Percentiles rank a stretch among this genome's conserved stretches.
Evolutionary conservation across 306 rosid genomes (phyloP).

Genomic region (Oemleria cerasiformis): DNA sequence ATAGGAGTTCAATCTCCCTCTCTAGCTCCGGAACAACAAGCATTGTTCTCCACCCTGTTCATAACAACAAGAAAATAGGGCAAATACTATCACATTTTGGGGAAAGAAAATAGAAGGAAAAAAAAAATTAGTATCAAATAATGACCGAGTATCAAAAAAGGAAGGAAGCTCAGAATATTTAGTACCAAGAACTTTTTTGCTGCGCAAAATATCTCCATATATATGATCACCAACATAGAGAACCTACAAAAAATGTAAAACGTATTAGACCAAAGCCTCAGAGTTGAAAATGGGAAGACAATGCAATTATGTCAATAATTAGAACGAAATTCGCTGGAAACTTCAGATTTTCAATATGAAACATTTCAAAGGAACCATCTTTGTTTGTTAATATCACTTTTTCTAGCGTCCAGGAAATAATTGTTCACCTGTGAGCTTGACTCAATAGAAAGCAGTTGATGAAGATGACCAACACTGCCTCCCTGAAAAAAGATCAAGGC

Average conservation of each 20-base stretch:
- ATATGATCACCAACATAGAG: conserved; percentile 98
- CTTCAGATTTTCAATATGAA: no score
- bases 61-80: not conserved
- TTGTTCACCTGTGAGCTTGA: conserved; percentile 83
- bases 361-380: no score
- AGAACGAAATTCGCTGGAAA: not conserved
- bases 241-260: conserved; percentile 48
- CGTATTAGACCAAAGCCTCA: not conserved
- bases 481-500: conserved; percentile 58
- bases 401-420: conserved; percentile 1
- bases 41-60: conserved; percentile 99
- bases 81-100: not conserved
- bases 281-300: conserved; percentile 7
- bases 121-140: not conserved
- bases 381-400: not conserved
- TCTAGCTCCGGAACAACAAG: conserved; percentile 97
- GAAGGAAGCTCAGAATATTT: conserved; percentile 21
- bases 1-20: conserved; percentile 85
- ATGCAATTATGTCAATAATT: conserved; percentile 19
- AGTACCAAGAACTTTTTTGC: conserved; percentile 97
- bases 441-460: conserved; percentile 81
- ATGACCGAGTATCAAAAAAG: not conserved
- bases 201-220: conserved; percentile 93
- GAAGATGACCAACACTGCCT: conserved; percentile 91
- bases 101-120: not conserved